Evolutionary conservation across 192 early-diverging fungal genomes (phyloP), one percentile per base, ranked within the genome.

Genomic region (Coemansia sp.): DNA sequence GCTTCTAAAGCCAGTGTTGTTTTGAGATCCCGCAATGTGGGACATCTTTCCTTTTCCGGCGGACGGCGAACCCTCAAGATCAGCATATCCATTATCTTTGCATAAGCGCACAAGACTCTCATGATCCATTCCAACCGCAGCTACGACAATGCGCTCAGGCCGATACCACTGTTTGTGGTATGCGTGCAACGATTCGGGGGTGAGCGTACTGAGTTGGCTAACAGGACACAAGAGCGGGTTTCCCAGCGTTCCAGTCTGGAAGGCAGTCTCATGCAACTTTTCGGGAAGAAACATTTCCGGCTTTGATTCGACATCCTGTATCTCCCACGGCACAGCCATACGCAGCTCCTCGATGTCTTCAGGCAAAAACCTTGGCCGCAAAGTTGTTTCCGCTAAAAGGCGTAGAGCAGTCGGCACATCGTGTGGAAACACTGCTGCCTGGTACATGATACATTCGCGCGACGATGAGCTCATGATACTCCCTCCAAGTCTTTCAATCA

Each of bases 361-460:
- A 12, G 82, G 77, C 20, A 85, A 60, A 29, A 95, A 88, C 30
- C 60, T 67, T 7, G 95, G 94, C 56, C 88, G 87, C 63, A 88
- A 84, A 25, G 95, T 88, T 8, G 93, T 91, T 53, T 96, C 89
- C 0, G 91, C 86, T 65, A 97, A 86, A 23, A 95, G 78, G 15
- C 83, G 62, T 37, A 95, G 51, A n/a, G 93, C 87, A 20, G 86
- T 80, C 1, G 79, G 71, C 23, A 95, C 66, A 75, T 96, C 94
- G 65, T 93, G 86, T 4, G 85, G 87, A 69, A 99, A 94, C 25
- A 99, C 89, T 7, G 93, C 88, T 7, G 92, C 90, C 71, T 96
- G 95, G 73, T 97, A 99, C 88, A 95, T 93, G 77, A 99, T 94
- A 57, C 91, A 85, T 72, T 99, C 97, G 31, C 95, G 88, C 23